phyloP scores from a whole-genome alignment of 179 eudicot species.

The Drosera spatulata region DNA sequence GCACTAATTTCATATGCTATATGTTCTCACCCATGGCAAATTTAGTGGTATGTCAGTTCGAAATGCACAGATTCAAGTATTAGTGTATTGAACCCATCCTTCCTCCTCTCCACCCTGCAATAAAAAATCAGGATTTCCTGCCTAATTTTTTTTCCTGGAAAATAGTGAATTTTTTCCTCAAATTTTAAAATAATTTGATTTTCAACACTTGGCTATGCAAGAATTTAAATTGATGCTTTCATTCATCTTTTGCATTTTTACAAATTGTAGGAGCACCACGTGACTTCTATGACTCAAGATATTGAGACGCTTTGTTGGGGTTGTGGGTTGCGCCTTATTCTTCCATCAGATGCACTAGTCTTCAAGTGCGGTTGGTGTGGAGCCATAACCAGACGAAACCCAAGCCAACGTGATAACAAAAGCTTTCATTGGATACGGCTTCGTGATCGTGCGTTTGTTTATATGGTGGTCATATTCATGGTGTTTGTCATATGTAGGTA shows the following conservation, averaged over 20 bases:
- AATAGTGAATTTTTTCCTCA: no score
- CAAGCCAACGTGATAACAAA: conserved; percentile 24
- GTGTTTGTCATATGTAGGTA: conserved; percentile 67
- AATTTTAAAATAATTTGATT: no score
- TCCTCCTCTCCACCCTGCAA: no score
- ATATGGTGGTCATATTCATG: conserved; percentile 56
- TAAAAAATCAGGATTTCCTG: no score
- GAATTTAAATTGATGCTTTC: no score
- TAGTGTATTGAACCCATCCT: no score
- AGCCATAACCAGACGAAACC: conserved; percentile 74
- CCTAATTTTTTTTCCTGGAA: no score
- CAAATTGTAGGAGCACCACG: conserved; percentile 26
- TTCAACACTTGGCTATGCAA: no score
- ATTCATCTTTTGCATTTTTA: not conserved
- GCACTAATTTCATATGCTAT: no score
- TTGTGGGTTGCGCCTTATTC: conserved; percentile 82
- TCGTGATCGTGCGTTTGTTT: conserved; percentile 76
- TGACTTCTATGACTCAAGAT: conserved; percentile 31
- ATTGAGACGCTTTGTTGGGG: conserved; percentile 89
- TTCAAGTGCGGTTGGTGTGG: conserved; percentile 99
- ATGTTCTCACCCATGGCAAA: no score
- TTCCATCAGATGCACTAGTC: conserved; percentile 67
- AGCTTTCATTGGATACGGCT: conserved; percentile 56
- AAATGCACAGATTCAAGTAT: no score
- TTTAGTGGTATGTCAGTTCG: no score